Evolutionary conservation across 352 stramenopile species (phyloP).

Genomic region (Thalassiosira allenii): DNA sequence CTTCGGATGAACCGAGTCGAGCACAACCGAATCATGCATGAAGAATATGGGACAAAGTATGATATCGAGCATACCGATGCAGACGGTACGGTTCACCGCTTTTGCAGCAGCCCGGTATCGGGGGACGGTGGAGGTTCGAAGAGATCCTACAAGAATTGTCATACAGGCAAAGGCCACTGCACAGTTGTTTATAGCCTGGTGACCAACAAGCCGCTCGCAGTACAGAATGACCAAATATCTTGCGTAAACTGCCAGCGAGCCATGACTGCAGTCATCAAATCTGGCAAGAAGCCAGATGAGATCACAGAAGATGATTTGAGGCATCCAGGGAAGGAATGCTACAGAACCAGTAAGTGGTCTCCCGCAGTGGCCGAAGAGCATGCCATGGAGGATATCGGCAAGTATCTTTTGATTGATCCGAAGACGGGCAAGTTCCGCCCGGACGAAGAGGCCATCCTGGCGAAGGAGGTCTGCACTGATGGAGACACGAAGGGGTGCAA

Average conservation of each 20-base stretch:
- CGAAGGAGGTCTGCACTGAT: slow-evolving; percentile 10
- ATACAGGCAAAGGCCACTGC: slow-evolving; percentile 9
- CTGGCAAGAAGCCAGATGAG: slow-evolving; percentile 2
- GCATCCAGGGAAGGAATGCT: slow-evolving; percentile 29
- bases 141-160: slow-evolving; percentile 5
- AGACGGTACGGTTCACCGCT: neutral
- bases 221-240: slow-evolving; percentile 15
- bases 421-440: slow-evolving; percentile 14
- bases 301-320: slow-evolving; percentile 13
- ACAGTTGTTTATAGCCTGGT: slow-evolving; percentile 18
- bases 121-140: slow-evolving; percentile 10
- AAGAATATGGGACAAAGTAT: too few relatives aligned
- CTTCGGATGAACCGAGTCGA: too few relatives aligned
- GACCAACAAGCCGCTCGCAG: slow-evolving; percentile 1
- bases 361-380: slow-evolving; percentile 20
- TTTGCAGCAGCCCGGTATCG: neutral
- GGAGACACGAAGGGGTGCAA: slow-evolving; percentile 28
- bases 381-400: slow-evolving; percentile 15
- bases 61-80: too few relatives aligned
- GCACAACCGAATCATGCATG: too few relatives aligned
- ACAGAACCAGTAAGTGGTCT: slow-evolving; percentile 17
- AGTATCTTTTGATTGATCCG: slow-evolving; percentile 34
- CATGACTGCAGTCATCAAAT: slow-evolving; percentile 10
- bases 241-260: slow-evolving; percentile 4
- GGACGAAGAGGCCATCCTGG: slow-evolving; percentile 42